Evolutionary conservation across 805 yeast genomes (phyloP).

Genomic region (Martiniozyma abietophila): DNA sequence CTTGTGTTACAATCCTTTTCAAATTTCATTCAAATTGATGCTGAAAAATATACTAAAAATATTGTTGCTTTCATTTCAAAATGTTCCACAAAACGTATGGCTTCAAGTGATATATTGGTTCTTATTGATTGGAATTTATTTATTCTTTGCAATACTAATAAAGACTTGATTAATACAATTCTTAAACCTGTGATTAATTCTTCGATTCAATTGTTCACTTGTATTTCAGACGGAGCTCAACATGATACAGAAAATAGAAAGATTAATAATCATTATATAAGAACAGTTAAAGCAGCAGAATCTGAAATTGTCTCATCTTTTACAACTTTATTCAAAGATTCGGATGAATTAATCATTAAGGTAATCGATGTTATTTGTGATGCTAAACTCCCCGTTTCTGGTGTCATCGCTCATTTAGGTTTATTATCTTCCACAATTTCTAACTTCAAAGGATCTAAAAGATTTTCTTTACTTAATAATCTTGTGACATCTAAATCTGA

Average conservation of each 20-base stretch:
- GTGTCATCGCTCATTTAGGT: slow-evolving; percentile 17
- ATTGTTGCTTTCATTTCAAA: slow-evolving; percentile 32
- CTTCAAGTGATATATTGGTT: slow-evolving; percentile 48
- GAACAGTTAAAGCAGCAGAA: slow-evolving; percentile 29
- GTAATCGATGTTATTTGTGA: slow-evolving; percentile 12
- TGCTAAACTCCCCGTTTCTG: slow-evolving; percentile 15
- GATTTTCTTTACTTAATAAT: slow-evolving; percentile 6
- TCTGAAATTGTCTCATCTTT: slow-evolving; percentile 23
- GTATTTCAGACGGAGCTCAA: slow-evolving; percentile 12
- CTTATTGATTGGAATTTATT: slow-evolving; percentile 48
- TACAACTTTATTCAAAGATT: slow-evolving; percentile 15
- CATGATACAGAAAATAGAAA: slow-evolving; percentile 18
- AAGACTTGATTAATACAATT: slow-evolving; percentile 18
- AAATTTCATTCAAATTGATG: slow-evolving; percentile 24
- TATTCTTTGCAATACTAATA: slow-evolving; percentile 24
- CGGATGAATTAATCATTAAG: slow-evolving; percentile 1
- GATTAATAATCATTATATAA: slow-evolving; percentile 31
- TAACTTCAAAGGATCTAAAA: not conserved
- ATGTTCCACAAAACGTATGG: slow-evolving; percentile 29
- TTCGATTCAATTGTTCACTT: slow-evolving; percentile 31
- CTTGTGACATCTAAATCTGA: slow-evolving; percentile 10
- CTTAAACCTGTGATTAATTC: slow-evolving; percentile 19
- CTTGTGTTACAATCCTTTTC: slow-evolving; percentile 33
- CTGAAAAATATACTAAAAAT: slow-evolving; percentile 21
- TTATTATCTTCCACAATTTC: slow-evolving; percentile 10